phyloP scores from a whole-genome alignment of 75 land plant species.

The Pinus tabuliformis region DNA sequence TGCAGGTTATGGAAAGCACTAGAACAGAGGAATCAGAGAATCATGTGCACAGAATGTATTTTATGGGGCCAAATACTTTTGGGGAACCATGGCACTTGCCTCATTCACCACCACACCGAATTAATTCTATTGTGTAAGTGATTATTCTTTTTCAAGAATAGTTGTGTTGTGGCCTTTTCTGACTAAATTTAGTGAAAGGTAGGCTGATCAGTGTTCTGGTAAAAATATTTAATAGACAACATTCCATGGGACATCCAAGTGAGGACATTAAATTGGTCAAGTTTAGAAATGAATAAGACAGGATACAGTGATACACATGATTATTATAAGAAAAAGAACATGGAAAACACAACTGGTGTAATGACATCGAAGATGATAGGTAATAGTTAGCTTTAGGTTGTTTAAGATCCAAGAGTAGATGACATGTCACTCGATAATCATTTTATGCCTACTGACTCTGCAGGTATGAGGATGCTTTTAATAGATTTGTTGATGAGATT shows the following conservation, averaged over 20 bases:
- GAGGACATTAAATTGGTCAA: neutral
- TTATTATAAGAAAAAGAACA: neutral
- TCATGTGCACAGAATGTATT: conserved; percentile 96
- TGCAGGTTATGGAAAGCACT: conserved; percentile 91
- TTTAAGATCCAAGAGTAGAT: neutral
- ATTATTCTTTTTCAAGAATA: neutral
- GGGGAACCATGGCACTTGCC: conserved; percentile 99
- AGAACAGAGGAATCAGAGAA: conserved; percentile 94
- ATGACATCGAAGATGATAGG: neutral
- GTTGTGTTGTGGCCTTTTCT: neutral
- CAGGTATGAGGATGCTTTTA: conserved; percentile 98
- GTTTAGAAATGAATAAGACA: neutral
- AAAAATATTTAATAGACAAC: neutral
- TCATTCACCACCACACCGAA: conserved; percentile 91
- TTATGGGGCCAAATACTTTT: conserved; percentile 94
- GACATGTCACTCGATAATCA: neutral
- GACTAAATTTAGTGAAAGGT: neutral
- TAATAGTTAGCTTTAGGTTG: neutral
- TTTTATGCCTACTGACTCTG: conserved; percentile 4
- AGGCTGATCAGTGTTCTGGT: neutral
- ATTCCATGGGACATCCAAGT: neutral
- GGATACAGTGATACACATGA: neutral
- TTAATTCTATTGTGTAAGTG: conserved; percentile 89
- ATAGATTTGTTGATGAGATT: conserved; percentile 93
- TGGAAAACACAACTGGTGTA: neutral